Base-by-base conservation (phyloP, 176 grass and related monocot genomes). In the Oryza meyeriana region DNA sequence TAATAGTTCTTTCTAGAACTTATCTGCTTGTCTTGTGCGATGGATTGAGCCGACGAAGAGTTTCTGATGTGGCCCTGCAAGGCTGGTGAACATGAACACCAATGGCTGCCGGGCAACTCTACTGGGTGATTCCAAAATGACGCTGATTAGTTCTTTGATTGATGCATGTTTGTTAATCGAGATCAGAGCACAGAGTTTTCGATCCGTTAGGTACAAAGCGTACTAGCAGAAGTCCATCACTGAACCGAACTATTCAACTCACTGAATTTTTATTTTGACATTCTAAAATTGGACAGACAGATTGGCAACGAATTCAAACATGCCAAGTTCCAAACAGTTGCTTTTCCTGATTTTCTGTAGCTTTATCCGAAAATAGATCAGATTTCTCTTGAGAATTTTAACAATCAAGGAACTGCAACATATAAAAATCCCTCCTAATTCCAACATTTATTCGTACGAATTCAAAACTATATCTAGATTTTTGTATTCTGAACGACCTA, bases 1-100 rank as follows among this genome's bases (percentile, higher is more conserved):
- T 66, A 41, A 41, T 12, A 32, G 75, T 30, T 81, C 48, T 71
- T 79, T 26, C 41, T 73, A 57, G 26, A 81, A 81, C 34, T 28
- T 10, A 24, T 58, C 52, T 58, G 20, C 52, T 34, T 47, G 47
- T 42, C 74, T 77, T 79, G 39, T 30, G 62, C 18, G 26, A 10
- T 12, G 48, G 38, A 63, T 22, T 0, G 36, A 76, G 61, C 70
- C 28, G 79, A 31, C 30, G 5, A 66, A 34, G 70, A 41, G 87
- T 76, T 11, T 32, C 45, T 39, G 76, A 85, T 41, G 64, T 61
- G 71, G 79, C 86, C 64, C 52, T 47, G 72, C 61, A 36, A 48
- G 3, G 24, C 3, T 70, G 72, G 71, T 71, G 17, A 76, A 28
- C 22, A 11, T 71, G 17, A 76, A 28, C 22, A 11, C n/a, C 42